Base-by-base conservation (phyloP, 495 filamentous ascomycete genomes). In the Filosporella fistucella region DNA sequence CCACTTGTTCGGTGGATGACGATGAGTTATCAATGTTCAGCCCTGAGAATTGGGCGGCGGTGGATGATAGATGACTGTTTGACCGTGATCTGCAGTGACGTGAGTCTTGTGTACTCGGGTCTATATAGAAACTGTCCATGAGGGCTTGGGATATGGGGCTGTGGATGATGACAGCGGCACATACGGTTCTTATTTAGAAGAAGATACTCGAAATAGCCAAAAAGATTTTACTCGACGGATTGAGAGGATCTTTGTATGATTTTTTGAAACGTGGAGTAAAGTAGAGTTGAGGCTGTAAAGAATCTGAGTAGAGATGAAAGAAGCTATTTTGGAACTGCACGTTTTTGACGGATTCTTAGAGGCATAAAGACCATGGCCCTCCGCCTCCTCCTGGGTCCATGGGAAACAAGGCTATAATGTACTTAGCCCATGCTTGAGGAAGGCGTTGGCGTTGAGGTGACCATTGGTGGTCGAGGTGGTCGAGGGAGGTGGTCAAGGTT, bases 51-150 rank as follows among this genome's bases (percentile, higher is more conserved):
- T 56, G 49, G 7, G 46, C 29, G 30, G 49, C 48, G 2, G 57
- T 56, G 11, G 53, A 45, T 30, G 57, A 54, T 17, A 55, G 52
- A 43, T 60, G 42, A 33, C 49, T 56, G 47, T 56, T 56, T n/a
- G 57, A 47, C 38, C 51, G 33, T 30, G 54, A 60, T 50, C 56
- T 59, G 49, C n/a, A 37, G 25, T 55, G 54, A 36, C 39, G 57
- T 56, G 57, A 56, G 57, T 60, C 50, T 54, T 46, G 25, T 45
- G 39, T 24, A 52, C 42, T 51, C 51, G 37, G 42, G 50, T 54
- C 51, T 55, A 60, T 56, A 57, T 60, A 60, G 40, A 41, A 44
- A 47, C 32, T 49, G 47, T 60, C 57, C 57, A 60, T 60, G 47
- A 54, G 28, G 32, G 13, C 21, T 35, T 13, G 35, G 40, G 52